Conservation (phyloP, 1,284 basidiomycete species). For the Rhodotorula sp. region DNA sequence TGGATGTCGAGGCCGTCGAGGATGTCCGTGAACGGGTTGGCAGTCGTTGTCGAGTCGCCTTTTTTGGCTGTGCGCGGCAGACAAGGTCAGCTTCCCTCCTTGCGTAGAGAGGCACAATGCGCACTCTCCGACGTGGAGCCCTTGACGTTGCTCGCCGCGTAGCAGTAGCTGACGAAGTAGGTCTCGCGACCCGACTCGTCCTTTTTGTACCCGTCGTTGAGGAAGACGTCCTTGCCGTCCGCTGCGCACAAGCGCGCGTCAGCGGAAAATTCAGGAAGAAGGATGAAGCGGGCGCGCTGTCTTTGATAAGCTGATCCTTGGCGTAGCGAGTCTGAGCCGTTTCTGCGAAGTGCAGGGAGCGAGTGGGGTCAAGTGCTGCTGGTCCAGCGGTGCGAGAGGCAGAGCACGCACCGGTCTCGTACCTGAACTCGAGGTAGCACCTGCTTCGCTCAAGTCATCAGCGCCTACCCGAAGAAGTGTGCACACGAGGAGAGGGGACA, state of each 20-base stretch:
- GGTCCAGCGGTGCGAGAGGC: background rate
- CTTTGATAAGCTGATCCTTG: background rate
- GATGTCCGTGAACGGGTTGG: background rate
- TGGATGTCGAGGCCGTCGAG: background rate
- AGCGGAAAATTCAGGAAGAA: background rate
- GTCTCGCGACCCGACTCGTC: background rate
- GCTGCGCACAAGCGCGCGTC: background rate
- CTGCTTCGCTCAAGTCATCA: background rate
- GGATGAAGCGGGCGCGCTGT: background rate
- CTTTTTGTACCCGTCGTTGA: background rate
- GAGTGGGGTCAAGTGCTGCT: no score
- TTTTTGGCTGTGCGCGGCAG: background rate
- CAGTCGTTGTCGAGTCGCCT: background rate
- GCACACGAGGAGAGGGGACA: background rate
- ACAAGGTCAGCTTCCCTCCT: background rate
- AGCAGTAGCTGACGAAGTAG: background rate
- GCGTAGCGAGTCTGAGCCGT: background rate
- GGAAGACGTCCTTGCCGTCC: background rate
- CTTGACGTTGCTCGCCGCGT: background rate
- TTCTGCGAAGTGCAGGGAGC: background rate
- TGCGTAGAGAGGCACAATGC: background rate
- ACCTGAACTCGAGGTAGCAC: background rate
- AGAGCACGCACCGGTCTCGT: background rate
- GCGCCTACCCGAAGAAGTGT: background rate
- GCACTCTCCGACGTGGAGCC: background rate